Percentiles rank a stretch among this genome's conserved stretches.
These are phyloP conservation scores for Phytophthora hybrid DNA, from an alignment of 352 stramenopile genomes.

Conservation along the genomic window DNA sequence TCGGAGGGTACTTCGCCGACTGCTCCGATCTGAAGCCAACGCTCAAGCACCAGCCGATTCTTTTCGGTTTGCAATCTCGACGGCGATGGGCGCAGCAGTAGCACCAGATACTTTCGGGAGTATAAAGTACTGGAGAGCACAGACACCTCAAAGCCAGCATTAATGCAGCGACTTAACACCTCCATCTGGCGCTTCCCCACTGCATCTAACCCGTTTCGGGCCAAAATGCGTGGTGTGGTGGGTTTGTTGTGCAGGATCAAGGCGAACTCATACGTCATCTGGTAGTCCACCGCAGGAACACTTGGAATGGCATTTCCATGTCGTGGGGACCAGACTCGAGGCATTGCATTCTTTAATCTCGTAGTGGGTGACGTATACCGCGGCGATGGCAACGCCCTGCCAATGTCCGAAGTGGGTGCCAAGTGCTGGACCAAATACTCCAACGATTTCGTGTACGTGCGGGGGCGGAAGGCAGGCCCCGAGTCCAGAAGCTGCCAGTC, in stretches of 20 bases:
- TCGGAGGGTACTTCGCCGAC: conserved; percentile 87
- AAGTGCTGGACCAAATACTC: conserved; percentile 86
- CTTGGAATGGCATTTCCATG: conserved; percentile 52
- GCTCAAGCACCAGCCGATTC: conserved; percentile 80
- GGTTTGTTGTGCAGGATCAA: conserved; percentile 87
- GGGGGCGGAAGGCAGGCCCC: conserved; percentile 43
- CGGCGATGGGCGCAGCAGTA: conserved; percentile 70
- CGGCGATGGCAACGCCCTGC: conserved; percentile 38
- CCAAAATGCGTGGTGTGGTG: conserved; percentile 76
- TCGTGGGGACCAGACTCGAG: conserved; percentile 79
- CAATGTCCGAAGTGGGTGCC: conserved; percentile 52
- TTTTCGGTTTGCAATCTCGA: conserved; percentile 82
- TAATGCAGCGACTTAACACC: conserved; percentile 79
- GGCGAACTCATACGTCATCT: conserved; percentile 88
- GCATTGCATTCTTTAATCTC: conserved; percentile 53
- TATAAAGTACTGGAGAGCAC: conserved; percentile 86
- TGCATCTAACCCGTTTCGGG: conserved; percentile 76
- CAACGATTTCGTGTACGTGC: conserved; percentile 84
- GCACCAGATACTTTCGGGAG: conserved; percentile 83
- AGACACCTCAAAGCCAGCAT: conserved; percentile 76
- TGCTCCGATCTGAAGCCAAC: conserved; percentile 87
- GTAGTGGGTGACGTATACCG: conserved; percentile 53
- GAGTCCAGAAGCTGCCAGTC: conserved; percentile 39
- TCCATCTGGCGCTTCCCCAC: conserved; percentile 80
- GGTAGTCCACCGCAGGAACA: conserved; percentile 53